Conservation (phyloP, 2,329 filamentous ascomycete species). For the Beauveria asiatica region DNA sequence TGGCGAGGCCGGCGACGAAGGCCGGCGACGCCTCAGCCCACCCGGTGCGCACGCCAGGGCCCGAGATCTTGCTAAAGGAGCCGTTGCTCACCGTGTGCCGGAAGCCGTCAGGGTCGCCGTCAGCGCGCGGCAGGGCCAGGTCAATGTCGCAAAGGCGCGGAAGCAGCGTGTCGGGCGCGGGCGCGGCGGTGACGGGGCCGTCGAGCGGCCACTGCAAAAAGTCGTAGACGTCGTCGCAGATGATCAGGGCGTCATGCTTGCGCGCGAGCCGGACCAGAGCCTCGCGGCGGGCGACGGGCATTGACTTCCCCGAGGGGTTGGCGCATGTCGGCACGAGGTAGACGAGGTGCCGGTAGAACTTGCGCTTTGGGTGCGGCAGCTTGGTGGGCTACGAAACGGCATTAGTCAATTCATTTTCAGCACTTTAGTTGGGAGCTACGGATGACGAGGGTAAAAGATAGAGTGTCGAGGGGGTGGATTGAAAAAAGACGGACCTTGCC, state of each 20-base stretch:
- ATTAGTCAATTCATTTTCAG: background rate
- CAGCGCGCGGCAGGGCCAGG: constrained; percentile 48
- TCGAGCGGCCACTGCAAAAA: constrained; percentile 68
- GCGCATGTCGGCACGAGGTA: constrained; percentile 84
- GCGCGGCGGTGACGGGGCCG: constrained; percentile 22
- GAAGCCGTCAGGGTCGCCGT: constrained; percentile 43
- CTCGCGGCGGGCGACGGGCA: constrained; percentile 59
- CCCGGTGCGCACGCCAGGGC: constrained; percentile 75
- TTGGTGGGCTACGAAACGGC: constrained; percentile 42
- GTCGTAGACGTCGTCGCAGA: constrained; percentile 92
- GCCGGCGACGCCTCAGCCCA: constrained; percentile 68
- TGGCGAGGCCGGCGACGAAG: constrained; percentile 41
- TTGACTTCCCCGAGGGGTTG: constrained; percentile 80
- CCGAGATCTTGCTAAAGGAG: constrained; percentile 81
- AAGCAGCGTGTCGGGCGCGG: constrained; percentile 40
- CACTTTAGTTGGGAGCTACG: background rate
- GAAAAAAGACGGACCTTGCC: background rate
- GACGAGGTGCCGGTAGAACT: constrained; percentile 79
- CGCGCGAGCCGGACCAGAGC: constrained; percentile 69
- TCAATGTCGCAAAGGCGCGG: constrained; percentile 78
- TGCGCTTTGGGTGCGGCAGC: constrained; percentile 48
- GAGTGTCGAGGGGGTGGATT: background rate
- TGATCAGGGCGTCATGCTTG: constrained; percentile 69
- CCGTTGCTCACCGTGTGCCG: constrained; percentile 81
- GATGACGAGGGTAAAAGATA: background rate